These are phyloP conservation scores for Protoeuglena noctilucae DNA, from an alignment of 139 green algal genomes.

Conservation along the genomic window DNA sequence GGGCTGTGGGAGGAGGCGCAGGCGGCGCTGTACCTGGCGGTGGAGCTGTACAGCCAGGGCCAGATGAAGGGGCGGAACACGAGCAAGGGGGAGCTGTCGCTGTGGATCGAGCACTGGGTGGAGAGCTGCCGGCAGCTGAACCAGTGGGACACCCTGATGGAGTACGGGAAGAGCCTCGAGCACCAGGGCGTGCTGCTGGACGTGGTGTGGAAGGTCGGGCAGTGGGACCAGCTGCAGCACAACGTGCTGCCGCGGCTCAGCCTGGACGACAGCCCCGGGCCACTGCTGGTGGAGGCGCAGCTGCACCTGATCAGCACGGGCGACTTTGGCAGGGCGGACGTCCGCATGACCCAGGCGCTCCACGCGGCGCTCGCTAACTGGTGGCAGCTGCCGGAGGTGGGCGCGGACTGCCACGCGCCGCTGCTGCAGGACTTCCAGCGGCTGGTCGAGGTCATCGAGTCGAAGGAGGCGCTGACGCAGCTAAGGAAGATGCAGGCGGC, in stretches of 20 bases:
- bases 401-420: conserved; percentile 31
- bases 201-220: conserved; percentile 49
- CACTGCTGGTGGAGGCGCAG: conserved; percentile 57
- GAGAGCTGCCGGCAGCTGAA: conserved; percentile 55
- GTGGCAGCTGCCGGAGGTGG: conserved; percentile 79
- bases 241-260: conserved; percentile 23
- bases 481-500: conserved; percentile 18
- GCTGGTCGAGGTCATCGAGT: conserved; percentile 85
- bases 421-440: conserved; percentile 67
- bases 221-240: conserved; percentile 52
- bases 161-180: conserved; percentile 55
- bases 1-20: conserved; percentile 58
- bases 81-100: conserved; percentile 45
- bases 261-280: conserved; percentile 50
- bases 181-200: conserved; percentile 59
- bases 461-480: conserved; percentile 53
- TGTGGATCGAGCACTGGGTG: conserved; percentile 79
- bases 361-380: conserved; percentile 39
- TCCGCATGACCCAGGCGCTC: conserved; percentile 30
- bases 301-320: conserved; percentile 3
- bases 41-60: conserved; percentile 17
- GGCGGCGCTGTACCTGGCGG: conserved; percentile 43
- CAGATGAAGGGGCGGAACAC: background rate
- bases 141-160: conserved; percentile 79
- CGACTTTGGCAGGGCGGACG: conserved; percentile 6